These are phyloP conservation scores for Lyophyllum decastes DNA, from an alignment of 768 basidiomycete genomes.

Conservation along the genomic window DNA sequence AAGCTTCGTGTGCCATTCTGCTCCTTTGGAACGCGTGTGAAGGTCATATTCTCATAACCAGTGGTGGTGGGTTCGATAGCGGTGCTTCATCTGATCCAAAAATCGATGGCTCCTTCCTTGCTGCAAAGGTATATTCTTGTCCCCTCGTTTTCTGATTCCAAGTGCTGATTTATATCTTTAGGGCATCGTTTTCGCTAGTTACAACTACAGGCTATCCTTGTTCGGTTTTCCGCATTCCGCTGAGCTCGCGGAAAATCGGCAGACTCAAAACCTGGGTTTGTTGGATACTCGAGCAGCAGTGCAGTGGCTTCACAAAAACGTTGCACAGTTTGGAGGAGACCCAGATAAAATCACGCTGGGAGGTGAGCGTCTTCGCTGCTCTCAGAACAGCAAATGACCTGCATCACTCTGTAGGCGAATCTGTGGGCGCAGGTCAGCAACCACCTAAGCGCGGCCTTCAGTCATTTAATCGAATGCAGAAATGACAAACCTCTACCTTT, in stretches of 20 bases:
- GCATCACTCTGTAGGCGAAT: slow-evolving; percentile 23
- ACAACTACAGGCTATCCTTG: slow-evolving; percentile 34
- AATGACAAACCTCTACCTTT: slow-evolving; percentile 35
- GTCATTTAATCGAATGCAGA: slow-evolving; percentile 16
- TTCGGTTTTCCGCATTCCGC: slow-evolving; percentile 39
- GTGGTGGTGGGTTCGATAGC: slow-evolving; percentile 38
- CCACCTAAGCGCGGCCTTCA: background rate
- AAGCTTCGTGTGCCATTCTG: background rate
- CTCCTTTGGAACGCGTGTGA: background rate
- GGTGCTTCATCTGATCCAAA: slow-evolving; percentile 36
- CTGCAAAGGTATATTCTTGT: slow-evolving; percentile 23
- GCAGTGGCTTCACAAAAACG: slow-evolving; percentile 36
- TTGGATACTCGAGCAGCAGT: slow-evolving; percentile 48
- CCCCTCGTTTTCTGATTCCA: background rate
- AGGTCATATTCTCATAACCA: slow-evolving; percentile 5
- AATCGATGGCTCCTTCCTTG: slow-evolving; percentile 33
- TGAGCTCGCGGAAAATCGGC: slow-evolving; percentile 34
- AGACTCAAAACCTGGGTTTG: slow-evolving; percentile 49
- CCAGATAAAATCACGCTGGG: slow-evolving; percentile 16
- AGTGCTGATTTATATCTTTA: background rate
- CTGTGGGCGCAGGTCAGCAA: slow-evolving; percentile 31
- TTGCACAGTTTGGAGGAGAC: slow-evolving; percentile 43
- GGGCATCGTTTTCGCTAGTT: slow-evolving; percentile 35
- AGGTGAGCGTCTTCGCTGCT: background rate
- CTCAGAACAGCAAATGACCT: background rate